Evolutionary conservation across 139 green algal genomes (phyloP).

Genomic region (Deuterostichococcus epilithicus): DNA sequence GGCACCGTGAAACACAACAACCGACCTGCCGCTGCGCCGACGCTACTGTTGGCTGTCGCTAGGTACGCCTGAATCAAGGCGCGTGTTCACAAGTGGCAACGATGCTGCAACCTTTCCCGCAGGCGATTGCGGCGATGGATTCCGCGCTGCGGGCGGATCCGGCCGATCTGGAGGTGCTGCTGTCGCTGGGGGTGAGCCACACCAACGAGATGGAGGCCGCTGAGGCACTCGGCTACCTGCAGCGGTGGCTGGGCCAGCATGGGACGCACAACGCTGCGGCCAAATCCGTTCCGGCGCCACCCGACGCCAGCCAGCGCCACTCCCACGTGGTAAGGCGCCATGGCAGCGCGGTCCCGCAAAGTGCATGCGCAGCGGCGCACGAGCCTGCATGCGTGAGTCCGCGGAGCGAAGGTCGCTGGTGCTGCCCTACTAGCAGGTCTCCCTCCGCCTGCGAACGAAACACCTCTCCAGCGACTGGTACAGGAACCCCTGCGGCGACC

Average conservation of each 20-base stretch:
- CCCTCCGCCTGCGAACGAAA: too few species aligned
- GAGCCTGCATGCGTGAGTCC: too few species aligned
- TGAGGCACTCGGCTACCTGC: slow-evolving; percentile 62
- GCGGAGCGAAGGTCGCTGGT: too few species aligned
- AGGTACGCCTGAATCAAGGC: neutral
- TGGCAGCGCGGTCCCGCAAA: too few species aligned
- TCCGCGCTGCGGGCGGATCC: slow-evolving; percentile 74
- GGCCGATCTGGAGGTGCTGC: slow-evolving; percentile 74
- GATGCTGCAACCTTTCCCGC: neutral
- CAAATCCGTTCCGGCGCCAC: slow-evolving; percentile 7
- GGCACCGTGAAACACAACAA: too few species aligned
- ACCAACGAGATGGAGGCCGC: slow-evolving; percentile 94
- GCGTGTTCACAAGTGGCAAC: neutral
- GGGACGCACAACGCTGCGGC: slow-evolving; percentile 45
- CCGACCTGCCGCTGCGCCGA: neutral
- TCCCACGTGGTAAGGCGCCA: slow-evolving; percentile 30
- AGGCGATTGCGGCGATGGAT: slow-evolving; percentile 88
- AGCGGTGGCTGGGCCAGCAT: slow-evolving; percentile 70
- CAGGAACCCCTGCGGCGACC: too few species aligned
- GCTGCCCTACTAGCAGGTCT: too few species aligned
- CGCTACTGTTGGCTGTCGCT: too few species aligned
- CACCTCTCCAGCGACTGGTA: too few species aligned
- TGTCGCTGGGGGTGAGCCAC: slow-evolving; percentile 91
- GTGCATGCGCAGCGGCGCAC: too few species aligned
- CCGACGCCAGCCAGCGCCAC: slow-evolving; percentile 55